Conservation (phyloP, 805 yeast species). For the Monosporozyma solicola region DNA sequence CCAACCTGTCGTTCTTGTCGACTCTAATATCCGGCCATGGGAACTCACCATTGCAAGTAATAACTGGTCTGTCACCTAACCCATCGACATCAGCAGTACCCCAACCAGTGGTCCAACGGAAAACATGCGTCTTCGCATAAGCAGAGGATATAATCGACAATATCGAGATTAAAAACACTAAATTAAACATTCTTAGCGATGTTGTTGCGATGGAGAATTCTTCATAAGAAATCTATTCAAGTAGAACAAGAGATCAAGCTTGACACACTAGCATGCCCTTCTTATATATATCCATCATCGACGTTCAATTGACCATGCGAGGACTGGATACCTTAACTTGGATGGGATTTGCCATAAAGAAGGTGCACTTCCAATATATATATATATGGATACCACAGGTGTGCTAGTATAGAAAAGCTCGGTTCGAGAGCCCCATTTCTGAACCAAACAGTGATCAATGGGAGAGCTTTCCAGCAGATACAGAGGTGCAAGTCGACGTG, state of each 20-base stretch:
- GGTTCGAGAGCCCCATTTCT: too few relatives aligned
- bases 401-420: too few relatives aligned
- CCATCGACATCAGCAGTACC: slow-evolving; percentile 38
- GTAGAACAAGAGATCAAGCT: neutral
- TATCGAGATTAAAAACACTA: neutral
- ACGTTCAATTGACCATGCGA: neutral
- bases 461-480: too few relatives aligned
- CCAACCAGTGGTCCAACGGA: slow-evolving; percentile 59
- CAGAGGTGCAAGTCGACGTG: too few relatives aligned
- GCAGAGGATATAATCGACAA: neutral
- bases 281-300: neutral
- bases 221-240: too few relatives aligned
- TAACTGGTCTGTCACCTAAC: slow-evolving; percentile 32
- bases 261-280: neutral
- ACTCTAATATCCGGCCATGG: slow-evolving; percentile 85
- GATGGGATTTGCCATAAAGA: neutral
- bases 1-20: slow-evolving; percentile 68
- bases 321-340: neutral
- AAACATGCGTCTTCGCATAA: slow-evolving; percentile 42
- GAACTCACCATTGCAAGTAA: slow-evolving; percentile 43
- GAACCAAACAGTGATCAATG: too few relatives aligned
- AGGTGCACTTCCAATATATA: neutral
- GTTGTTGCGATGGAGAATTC: neutral
- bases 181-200: neutral
- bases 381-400: neutral